phyloP scores from a whole-genome alignment of 1,284 basidiomycete genomes.

The Malassezia dermatis region DNA sequence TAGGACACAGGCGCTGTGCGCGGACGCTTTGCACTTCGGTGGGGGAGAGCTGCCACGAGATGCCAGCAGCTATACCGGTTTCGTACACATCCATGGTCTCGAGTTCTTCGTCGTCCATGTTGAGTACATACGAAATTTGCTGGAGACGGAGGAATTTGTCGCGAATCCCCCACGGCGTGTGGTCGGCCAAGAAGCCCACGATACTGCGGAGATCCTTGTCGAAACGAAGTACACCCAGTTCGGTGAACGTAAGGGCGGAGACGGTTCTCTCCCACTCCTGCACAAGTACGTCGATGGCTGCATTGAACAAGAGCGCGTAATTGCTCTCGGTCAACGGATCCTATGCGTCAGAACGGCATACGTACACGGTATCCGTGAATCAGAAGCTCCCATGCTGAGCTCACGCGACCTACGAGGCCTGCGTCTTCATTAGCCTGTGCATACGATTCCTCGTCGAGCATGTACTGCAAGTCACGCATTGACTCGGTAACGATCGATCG shows the following conservation, averaged over 20 bases:
- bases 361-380: conserved; percentile 55
- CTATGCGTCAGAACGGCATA: conserved; percentile 49
- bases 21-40: conserved; percentile 29
- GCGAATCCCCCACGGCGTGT: conserved; percentile 67
- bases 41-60: conserved; percentile 35
- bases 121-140: conserved; percentile 83
- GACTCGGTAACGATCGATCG: conserved; percentile 72
- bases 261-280: conserved; percentile 87
- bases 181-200: conserved; percentile 68
- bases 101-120: conserved; percentile 60
- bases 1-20: conserved; percentile 14
- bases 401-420: conserved; percentile 72
- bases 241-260: conserved; percentile 70
- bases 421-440: conserved; percentile 73
- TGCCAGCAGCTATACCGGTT: conserved; percentile 24
- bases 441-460: conserved; percentile 73
- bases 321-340: conserved; percentile 76
- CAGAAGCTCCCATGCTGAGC: conserved; percentile 68
- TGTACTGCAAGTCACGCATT: conserved; percentile 76
- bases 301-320: conserved; percentile 70
- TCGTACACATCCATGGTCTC: conserved; percentile 23
- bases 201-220: conserved; percentile 83
- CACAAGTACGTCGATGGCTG: conserved; percentile 73
- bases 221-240: conserved; percentile 94
- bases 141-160: conserved; percentile 85